Conservation (phyloP, 179 eudicot genomes). For the Beta corolliflora region DNA sequence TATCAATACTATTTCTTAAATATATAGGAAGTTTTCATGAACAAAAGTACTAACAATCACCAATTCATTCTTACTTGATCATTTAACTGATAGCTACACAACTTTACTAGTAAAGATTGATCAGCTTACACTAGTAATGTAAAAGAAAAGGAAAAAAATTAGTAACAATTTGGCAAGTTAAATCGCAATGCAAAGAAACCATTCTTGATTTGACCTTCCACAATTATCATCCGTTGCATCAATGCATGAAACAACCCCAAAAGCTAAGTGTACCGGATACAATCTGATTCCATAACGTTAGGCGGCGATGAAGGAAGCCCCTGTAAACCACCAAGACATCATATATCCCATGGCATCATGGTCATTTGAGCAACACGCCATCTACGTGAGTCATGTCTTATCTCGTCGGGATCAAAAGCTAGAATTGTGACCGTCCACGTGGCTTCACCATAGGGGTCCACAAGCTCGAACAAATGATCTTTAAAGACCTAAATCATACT, state of each 20-base stretch:
- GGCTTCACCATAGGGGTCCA: too few species aligned
- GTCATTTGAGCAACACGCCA: too few species aligned
- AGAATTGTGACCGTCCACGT: too few species aligned
- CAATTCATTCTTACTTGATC: not conserved
- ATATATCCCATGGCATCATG: too few species aligned
- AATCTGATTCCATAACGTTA: too few species aligned
- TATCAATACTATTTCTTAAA: constrained; percentile 9
- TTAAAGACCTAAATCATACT: too few species aligned
- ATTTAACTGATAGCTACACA: not conserved
- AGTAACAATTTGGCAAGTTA: not conserved
- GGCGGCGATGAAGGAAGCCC: too few species aligned
- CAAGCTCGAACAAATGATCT: too few species aligned
- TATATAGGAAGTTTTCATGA: not conserved
- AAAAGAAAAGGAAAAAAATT: not conserved
- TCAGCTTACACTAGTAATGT: not conserved
- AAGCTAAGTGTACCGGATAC: not conserved
- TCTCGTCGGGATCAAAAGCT: too few species aligned
- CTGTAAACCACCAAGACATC: too few species aligned
- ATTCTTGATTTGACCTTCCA: not conserved
- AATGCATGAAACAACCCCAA: not conserved
- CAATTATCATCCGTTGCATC: not conserved
- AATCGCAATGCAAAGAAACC: not conserved
- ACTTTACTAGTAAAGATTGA: not conserved
- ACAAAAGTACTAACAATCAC: not conserved
- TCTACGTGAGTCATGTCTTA: too few species aligned